Evolutionary conservation across 2,329 filamentous ascomycete species (phyloP), one percentile per base, ranked within the genome.

Genomic region (Penicillium hesseltinei): DNA sequence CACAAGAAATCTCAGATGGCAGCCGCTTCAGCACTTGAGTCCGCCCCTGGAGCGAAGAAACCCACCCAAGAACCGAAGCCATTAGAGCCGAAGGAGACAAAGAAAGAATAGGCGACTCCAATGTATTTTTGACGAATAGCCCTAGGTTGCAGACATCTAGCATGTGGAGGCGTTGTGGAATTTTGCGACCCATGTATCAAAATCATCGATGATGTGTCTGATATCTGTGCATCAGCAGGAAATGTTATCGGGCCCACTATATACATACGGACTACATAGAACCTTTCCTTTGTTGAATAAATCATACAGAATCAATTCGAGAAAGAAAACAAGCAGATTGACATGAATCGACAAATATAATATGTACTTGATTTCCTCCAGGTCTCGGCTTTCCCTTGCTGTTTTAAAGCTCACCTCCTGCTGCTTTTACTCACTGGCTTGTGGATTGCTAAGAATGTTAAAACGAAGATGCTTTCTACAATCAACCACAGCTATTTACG

Each of bases 1-100:
- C 88, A 79, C 65, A 72, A 62, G 51, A 70, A 73, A 40, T 71
- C 74, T 1, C 75, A 74, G 51, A 67, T 68, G 27, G 67, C 70
- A 49, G 61, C 66, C 8, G 59, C 66, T 15, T 23, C 62, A 27
- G 52, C 59, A 10, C 52, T 58, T 35, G 62, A 63, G 25, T 51
- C 64, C 23, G 33, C 56, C 19, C 10, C 50, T 29, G 50, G 23
- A 5, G 40, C 17, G 21, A 46, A 46, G 4, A 51, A 51, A 19
- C 23, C 31, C 2, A 17, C 39, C 6, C n/a, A 43, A 15, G 31
- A 19, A 10, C 31, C 46, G 8, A 31, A 38, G 31, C 6, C 53
- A 8, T 38, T 33, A 15, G 46, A 60, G 11, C 40, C 58, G 21
- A 66, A 67, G 57, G 56, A 62, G 42, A 60, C 21, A 54, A 57